These are phyloP conservation scores for Lathyrus sativus DNA, from an alignment of 306 rosid species.

Conservation along the genomic window DNA sequence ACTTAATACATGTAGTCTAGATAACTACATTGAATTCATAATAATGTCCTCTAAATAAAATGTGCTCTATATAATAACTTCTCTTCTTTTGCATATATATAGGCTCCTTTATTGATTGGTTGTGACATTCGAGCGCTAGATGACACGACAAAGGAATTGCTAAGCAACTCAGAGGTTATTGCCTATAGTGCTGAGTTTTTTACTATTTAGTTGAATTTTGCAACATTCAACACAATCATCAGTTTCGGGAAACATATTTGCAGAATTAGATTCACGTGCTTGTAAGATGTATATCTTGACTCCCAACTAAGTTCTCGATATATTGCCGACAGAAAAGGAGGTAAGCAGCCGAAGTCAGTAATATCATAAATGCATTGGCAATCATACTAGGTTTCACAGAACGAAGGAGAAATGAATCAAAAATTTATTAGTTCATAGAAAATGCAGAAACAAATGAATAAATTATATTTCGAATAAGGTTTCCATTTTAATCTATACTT, in stretches of 20 bases:
- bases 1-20: neutral
- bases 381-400: no score
- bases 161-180: slow-evolving; percentile 67
- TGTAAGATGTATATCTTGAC: no score
- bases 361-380: no score
- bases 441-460: slow-evolving; percentile 15
- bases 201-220: slow-evolving; percentile 29
- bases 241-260: slow-evolving; percentile 43
- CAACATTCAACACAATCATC: slow-evolving; percentile 62
- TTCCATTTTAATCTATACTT: slow-evolving; percentile 16
- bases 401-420: neutral
- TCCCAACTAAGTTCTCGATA: no score
- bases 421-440: slow-evolving; percentile 5
- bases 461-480: neutral
- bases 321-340: no score
- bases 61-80: neutral
- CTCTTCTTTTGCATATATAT: neutral
- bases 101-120: slow-evolving; percentile 66
- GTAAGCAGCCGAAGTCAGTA: no score
- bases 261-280: no score
- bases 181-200: slow-evolving; percentile 18
- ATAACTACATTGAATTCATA: slow-evolving; percentile 1
- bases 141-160: slow-evolving; percentile 45
- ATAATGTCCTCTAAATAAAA: slow-evolving; percentile 1
- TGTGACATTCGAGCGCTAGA: slow-evolving; percentile 71